Percentiles rank a stretch among this genome's conserved stretches.
Conservation (phyloP, 345 rosid species). For the Syzygium aqueum region DNA sequence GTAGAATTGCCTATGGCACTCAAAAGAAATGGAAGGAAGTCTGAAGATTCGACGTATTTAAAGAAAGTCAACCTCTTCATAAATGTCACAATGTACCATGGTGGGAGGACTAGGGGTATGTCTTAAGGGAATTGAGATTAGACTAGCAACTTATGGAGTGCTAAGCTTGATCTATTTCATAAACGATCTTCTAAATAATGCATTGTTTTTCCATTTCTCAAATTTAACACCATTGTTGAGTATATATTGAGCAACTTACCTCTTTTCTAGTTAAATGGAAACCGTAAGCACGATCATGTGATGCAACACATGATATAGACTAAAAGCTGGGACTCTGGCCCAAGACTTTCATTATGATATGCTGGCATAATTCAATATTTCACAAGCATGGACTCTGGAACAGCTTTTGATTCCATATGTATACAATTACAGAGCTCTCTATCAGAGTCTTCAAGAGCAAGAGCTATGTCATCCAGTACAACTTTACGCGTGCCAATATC, state of each 20-base stretch:
- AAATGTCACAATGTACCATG: neutral
- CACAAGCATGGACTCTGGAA: neutral
- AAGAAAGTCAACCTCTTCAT: neutral
- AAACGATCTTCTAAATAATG: neutral
- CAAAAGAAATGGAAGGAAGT: neutral
- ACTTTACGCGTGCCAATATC: neutral
- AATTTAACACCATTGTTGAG: neutral
- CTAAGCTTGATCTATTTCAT: neutral
- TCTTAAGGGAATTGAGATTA: neutral
- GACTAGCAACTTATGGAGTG: neutral
- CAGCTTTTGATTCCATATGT: neutral
- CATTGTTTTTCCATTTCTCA: neutral
- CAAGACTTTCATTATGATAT: neutral
- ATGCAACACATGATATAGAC: neutral
- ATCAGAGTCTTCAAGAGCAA: neutral
- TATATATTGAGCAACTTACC: neutral
- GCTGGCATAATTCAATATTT: neutral
- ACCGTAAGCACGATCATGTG: neutral
- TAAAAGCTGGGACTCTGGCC: neutral
- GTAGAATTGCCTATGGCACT: neutral
- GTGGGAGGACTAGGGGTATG: neutral
- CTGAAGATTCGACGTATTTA: neutral
- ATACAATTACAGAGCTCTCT: neutral
- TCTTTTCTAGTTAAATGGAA: neutral
- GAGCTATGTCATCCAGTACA: neutral